phyloP scores from a whole-genome alignment of 805 yeast genomes.

The Barnettozyma vustinii region DNA sequence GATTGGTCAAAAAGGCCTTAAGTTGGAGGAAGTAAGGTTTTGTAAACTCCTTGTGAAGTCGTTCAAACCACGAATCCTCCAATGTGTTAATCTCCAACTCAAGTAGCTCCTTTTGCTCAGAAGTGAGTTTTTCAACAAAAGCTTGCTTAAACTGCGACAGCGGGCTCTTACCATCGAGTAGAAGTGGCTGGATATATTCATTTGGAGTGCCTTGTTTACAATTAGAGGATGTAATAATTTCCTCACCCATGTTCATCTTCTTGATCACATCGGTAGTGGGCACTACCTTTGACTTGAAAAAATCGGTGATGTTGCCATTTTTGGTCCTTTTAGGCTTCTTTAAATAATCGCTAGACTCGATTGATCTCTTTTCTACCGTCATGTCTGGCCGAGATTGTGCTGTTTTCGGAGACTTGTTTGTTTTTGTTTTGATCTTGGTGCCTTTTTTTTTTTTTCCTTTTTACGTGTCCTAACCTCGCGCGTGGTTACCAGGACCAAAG shows the following conservation, averaged over 20 bases:
- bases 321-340: neutral
- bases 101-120: slow-evolving; percentile 47
- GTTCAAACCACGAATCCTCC: slow-evolving; percentile 73
- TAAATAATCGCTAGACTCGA: neutral
- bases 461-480: neutral
- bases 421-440: too few species aligned
- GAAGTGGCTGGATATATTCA: neutral
- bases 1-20: slow-evolving; percentile 55
- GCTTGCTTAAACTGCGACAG: slow-evolving; percentile 9
- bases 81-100: slow-evolving; percentile 63
- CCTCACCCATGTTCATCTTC: neutral
- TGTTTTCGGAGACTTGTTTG: neutral
- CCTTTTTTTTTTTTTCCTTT: neutral
- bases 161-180: neutral
- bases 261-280: neutral
- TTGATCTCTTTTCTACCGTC: slow-evolving; percentile 3
- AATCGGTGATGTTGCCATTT: neutral
- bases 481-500: neutral
- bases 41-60: slow-evolving; percentile 63
- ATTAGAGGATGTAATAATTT: too few species aligned
- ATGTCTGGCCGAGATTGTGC: neutral
- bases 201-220: neutral
- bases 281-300: slow-evolving; percentile 1
- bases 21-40: slow-evolving; percentile 79
- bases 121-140: slow-evolving; percentile 10